Evolutionary conservation across 2,329 filamentous ascomycete genomes (phyloP), one percentile per base, ranked within the genome.

Genomic region (Monilinia fructigena): DNA sequence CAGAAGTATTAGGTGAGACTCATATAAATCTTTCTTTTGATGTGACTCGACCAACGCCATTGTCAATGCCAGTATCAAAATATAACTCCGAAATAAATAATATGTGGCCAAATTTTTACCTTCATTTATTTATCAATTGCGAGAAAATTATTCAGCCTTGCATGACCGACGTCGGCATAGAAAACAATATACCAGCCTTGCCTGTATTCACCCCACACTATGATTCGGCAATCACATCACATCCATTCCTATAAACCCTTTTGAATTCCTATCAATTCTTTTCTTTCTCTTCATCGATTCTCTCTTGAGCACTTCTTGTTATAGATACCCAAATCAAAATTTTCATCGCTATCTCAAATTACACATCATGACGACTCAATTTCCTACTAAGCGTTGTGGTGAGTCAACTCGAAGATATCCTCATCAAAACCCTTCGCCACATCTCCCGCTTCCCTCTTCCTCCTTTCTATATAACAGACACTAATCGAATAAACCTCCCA

Each of bases 301-400:
- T 35, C 31, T 35, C 5, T 35, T 35, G 7, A 35, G 18, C n/a
- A 20, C 20, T 18, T 23, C 14, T 63, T 35, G 14, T 26, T 31
- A 7, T 42, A 55, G 11, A 35, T 55, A 4, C 23, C n/a, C 40
- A 38, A 23, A 56, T 23, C n/a, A 4, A n/a, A 0, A 1, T 14
- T 16, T 10, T 26, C 52, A 64, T 10, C 26, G 26, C 10, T 38
- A 35, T 55, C 16, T 42, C 60, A 31, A 55, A 55, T 50, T 42
- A 31, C 28, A 63, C 12, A 55, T n/a, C 18, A 73, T 73, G 71
- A 14, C 68, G 47, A 55, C 67, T 16, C 61, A 69, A 78, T 83
- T 84, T 69, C 82, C 83, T 58, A 78, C 79, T 67, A 86, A 86
- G 80, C 86, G 85, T 77, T 85, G 83, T 79, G 74, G 74, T 75